Conservation (phyloP, 176 grass and related monocot species). For the Oryza rufipogon region DNA sequence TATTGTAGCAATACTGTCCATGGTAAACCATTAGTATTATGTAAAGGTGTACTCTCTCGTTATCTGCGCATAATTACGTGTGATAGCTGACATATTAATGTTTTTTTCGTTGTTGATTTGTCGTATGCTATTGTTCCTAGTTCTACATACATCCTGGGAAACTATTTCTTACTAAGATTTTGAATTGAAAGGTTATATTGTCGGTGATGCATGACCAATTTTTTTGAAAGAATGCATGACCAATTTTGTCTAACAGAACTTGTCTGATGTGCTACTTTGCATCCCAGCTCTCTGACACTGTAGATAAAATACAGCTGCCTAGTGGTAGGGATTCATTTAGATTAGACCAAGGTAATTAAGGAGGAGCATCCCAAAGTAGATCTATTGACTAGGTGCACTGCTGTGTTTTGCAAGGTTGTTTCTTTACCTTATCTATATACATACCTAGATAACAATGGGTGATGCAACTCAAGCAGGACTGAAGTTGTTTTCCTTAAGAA, state of each 20-base stretch:
- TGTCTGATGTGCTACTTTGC: constrained; percentile 31
- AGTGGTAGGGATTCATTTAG: constrained; percentile 15
- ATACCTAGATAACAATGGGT: constrained; percentile 20
- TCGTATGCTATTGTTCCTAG: background rate
- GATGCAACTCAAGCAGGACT: constrained; percentile 5
- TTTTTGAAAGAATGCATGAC: background rate
- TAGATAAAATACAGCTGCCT: constrained; percentile 36
- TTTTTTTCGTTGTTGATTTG: background rate
- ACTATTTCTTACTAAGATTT: constrained; percentile 6
- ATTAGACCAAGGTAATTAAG: constrained; percentile 22
- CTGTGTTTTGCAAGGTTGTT: constrained; percentile 10
- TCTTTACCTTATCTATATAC: constrained; percentile 26
- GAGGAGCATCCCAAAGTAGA: constrained; percentile 43
- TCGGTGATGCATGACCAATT: constrained; percentile 24
- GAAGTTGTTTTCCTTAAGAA: no score
- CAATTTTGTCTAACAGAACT: constrained; percentile 36
- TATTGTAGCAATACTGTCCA: background rate
- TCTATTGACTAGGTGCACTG: constrained; percentile 35
- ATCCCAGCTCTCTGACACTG: constrained; percentile 25
- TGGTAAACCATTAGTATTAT: background rate
- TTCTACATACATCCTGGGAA: background rate
- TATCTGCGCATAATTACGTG: background rate
- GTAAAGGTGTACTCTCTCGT: background rate
- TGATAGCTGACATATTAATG: background rate
- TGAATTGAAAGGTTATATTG: constrained; percentile 36